Base-by-base conservation (phyloP, 345 rosid genomes). In the Salix arbutifolia region DNA sequence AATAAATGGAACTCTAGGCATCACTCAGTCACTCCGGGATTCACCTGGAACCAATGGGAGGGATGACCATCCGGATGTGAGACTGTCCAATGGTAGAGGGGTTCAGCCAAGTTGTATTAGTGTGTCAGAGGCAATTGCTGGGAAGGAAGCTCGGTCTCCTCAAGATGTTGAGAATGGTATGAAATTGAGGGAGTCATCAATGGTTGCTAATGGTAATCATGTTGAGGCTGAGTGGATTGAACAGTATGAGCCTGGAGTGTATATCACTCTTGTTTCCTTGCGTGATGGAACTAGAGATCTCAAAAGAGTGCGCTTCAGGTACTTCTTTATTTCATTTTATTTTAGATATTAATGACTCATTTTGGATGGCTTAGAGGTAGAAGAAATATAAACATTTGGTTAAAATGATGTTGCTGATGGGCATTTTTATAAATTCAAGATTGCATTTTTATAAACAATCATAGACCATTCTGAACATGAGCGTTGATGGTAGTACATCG, bases 241-340 rank as follows among this genome's bases (percentile, higher is more conserved):
- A 70, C 99, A 92, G 72, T 92, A 91, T 74, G 99, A 96, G 80
- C 89, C 95, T 26, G 98, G 99, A 74, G 98, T 96, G 64, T 96
- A 91, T 77, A 91, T 93, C 76, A 93, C 99, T 68, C 91, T 96
- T 11, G 85, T 92, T 78, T 92, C 96, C 23, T 77, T 96, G 70
- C 94, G 78, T 9, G 97, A 93, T 72, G 99, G 99, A 81, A 91
- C 97, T n/a, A 93, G 98, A 82, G 99, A 93, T 86, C 93, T 96
- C 75, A 96, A 91, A 85, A 89, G 99, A 71, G 98, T 96, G 77
- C 98, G 99, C 74, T 96, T 96, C 92, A 96, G 99, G 99, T 96
- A 88, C 70, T 76, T 66, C 1, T 7, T 44, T 68, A 26, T 56
- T 9, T 28, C 25, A 26, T 38, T 5, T 50, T 2, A 12, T 53